Evolutionary conservation across 805 yeast species (phyloP), one percentile per base, ranked within the genome.

Genomic region (Yamadazyma nakazawae): DNA sequence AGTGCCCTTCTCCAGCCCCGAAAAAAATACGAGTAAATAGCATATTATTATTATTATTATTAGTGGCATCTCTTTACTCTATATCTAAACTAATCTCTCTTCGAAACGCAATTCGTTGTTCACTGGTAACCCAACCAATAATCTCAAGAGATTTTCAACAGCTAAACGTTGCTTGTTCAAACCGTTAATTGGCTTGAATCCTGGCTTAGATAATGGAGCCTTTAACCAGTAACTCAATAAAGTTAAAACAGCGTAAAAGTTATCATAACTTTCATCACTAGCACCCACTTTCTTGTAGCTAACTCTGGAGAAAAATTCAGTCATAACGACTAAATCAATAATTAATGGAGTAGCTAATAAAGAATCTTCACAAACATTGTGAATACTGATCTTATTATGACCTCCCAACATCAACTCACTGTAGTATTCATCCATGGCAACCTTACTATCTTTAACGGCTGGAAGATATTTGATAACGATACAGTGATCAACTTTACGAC

Each of bases 361-460:
- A 2, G 97, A 90, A 67, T 91, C 98, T 71, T 91, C 98, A 70
- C 98, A 91, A 36, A 92, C 96, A 65, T 92, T 91, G 72, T 91
- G 96, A 62, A 92, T 85, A 40, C 95, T 83, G 56, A 91, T 86
- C 64, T 94, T 85, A 75, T 91, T 92, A 73, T 91, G 97, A 38
- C 98, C 98, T 51, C 98, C 98, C 59, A 91, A 79, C 97, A 91
- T 92, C 63, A 91, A 82, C 70, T 91, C 97, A 47, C 95, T 85
- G 74, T 92, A 89, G 74, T 91, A 91, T 73, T 92, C 97, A 68
- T 91, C 98, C 97, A 91, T 92, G 44, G 98, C 98, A 54, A 91
- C 96, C 75, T 91, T 91, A 54, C 94, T 84, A 69, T 91, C 98
- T 34, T 96, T 96, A 41, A 91, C 97, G 8, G 97, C 97, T 47